Conservation (phyloP, 768 basidiomycete genomes). For the Trametes villosa region DNA sequence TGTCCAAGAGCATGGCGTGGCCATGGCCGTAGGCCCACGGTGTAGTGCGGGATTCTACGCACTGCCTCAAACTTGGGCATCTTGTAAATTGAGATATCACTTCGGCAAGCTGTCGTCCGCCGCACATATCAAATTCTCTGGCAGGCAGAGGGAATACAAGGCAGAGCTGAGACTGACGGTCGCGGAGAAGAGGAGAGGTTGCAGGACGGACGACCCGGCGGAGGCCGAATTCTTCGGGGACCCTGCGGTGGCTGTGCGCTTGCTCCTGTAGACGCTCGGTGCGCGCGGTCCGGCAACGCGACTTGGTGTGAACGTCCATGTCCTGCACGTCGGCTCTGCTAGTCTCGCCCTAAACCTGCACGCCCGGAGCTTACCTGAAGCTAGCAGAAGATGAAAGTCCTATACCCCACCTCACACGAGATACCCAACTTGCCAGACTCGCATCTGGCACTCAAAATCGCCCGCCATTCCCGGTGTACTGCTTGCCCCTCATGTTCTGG, state of each 20-base stretch:
- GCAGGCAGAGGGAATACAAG: too few species aligned
- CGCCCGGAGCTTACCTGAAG: neutral
- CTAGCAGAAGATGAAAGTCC: conserved; percentile 53
- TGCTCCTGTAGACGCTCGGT: neutral
- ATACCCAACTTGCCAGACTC: conserved; percentile 51
- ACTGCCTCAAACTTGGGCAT: too few species aligned
- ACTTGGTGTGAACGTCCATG: neutral
- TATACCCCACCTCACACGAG: conserved; percentile 68
- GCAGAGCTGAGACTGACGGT: too few species aligned
- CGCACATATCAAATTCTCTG: too few species aligned
- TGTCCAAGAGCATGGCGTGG: too few species aligned
- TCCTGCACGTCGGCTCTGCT: neutral
- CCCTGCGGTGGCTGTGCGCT: neutral
- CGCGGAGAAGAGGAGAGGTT: too few species aligned
- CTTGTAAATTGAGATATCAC: too few species aligned
- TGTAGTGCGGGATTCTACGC: too few species aligned
- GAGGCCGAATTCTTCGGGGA: too few species aligned
- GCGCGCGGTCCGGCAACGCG: neutral
- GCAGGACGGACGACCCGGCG: too few species aligned
- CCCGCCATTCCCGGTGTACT: conserved; percentile 77
- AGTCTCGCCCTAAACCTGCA: neutral
- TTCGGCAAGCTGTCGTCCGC: too few species aligned
- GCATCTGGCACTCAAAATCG: conserved; percentile 73
- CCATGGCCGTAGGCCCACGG: too few species aligned
- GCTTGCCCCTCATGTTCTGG: conserved; percentile 69